Conservation (phyloP, 129 eudicot species). For the Centrapalus pauciflorus region DNA sequence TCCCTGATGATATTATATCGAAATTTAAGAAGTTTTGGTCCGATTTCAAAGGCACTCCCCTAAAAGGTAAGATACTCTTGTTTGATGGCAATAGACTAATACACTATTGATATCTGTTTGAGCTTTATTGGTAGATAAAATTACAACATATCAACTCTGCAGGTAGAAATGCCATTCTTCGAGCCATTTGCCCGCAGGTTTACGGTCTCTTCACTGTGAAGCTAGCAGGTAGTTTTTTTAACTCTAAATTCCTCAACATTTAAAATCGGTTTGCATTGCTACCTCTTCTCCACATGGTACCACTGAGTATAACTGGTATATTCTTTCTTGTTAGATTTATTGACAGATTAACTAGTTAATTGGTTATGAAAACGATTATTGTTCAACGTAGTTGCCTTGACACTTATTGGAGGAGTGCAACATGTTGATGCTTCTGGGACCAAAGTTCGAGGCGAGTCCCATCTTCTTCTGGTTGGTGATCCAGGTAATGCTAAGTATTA, state of each 20-base stretch:
- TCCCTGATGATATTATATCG: conserved; percentile 64
- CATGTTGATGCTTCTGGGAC: conserved; percentile 98
- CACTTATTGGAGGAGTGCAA: conserved; percentile 98
- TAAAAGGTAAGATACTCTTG: conserved; percentile 48
- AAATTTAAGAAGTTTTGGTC: conserved; percentile 73
- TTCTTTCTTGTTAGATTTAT: background rate
- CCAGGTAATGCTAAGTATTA: conserved; percentile 55
- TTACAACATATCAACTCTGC: background rate
- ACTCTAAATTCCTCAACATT: background rate
- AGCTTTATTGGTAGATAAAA: conserved; percentile 10
- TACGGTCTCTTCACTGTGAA: conserved; percentile 96
- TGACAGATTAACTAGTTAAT: background rate
- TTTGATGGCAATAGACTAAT: conserved; percentile 2
- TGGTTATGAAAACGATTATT: conserved; percentile 2
- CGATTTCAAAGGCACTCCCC: conserved; percentile 65
- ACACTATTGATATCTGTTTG: background rate
- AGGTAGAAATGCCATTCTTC: conserved; percentile 92
- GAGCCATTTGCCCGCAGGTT: conserved; percentile 89
- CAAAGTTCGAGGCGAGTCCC: conserved; percentile 96
- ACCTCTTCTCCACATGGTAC: background rate
- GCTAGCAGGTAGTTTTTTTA: conserved; percentile 65
- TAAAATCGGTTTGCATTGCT: conserved; percentile 1
- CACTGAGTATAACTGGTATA: background rate
- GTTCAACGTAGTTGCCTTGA: conserved; percentile 64
- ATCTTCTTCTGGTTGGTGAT: conserved; percentile 95